Base-by-base conservation (phyloP, 2,329 filamentous ascomycete species). In the Claviceps sp. region DNA sequence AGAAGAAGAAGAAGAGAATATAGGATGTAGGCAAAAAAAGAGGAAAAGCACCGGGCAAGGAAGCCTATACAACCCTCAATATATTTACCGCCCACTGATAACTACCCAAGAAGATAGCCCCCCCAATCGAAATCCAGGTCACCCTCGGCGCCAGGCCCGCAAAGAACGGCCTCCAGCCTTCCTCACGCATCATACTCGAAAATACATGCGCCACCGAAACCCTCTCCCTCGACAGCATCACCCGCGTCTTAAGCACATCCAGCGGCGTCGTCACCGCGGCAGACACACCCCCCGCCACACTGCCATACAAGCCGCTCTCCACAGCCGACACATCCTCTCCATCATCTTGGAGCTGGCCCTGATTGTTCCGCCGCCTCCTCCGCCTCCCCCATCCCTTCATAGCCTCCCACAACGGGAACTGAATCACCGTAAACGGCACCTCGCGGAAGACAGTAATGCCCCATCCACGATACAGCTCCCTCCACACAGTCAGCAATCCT, bases 331-430 rank as follows among this genome's bases (percentile, higher is more conserved):
- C 72, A 63, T 76, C 70, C 57, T 14, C 5, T 13, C 11, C 26
- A 9, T 42, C 22, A 6, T 34, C 48, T 16, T 7, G 26, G 26
- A 58, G 2, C 62, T 59, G 16, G 57, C 59, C 3, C 9, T 34
- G 30, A 34, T 34, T 34, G 3, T 34, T 11, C 49, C 55, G 2
- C 56, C 55, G 37, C 62, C 47, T 63, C 46, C 71, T 64, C 47
- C 34, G 48, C 41, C 22, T 9, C 16, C 48, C 75, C 77, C 80
- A 87, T 43, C 75, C 74, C 76, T 96, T 97, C 76, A 97, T 79
- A 4, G 78, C 82, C 70, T 98, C 93, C 93, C 93, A 98, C 56
- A 98, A 77, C 46, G 93, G 93, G 66, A 98, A 98, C 69, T 98
- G 93, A 56, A 98, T 86, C 9, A 96, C 84, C 2, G 94, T 97